Evolutionary conservation across 2,329 filamentous ascomycete genomes (phyloP).

Genomic region (Fusarium hainanense): DNA sequence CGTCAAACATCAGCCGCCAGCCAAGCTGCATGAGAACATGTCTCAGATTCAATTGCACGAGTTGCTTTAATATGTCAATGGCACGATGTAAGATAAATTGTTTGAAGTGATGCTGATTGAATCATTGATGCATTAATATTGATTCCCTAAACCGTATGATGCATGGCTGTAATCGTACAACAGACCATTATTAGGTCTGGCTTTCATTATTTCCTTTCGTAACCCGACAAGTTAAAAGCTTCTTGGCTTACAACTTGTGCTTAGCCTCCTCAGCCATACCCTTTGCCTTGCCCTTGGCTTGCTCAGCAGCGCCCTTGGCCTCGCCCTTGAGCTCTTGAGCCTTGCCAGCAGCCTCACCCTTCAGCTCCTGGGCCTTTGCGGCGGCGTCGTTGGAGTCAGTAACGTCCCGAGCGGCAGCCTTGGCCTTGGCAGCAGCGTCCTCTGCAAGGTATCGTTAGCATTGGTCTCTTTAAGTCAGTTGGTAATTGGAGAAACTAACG

Average conservation of each 20-base stretch:
- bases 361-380: slow-evolving; percentile 51
- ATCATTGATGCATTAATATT: slow-evolving; percentile 29
- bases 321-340: slow-evolving; percentile 55
- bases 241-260: slow-evolving; percentile 33
- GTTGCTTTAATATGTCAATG: neutral
- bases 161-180: slow-evolving; percentile 39
- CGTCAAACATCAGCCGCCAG: neutral
- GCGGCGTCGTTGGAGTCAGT: slow-evolving; percentile 46
- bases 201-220: slow-evolving; percentile 20
- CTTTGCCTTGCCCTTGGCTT: slow-evolving; percentile 51
- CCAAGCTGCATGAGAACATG: neutral
- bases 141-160: slow-evolving; percentile 31
- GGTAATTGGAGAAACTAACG: slow-evolving; percentile 54
- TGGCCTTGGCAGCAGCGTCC: slow-evolving; percentile 59
- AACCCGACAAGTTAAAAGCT: neutral
- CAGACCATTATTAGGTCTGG: slow-evolving; percentile 12
- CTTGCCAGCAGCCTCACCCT: slow-evolving; percentile 58
- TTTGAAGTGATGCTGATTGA: neutral
- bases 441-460: slow-evolving; percentile 45
- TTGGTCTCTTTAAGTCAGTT: neutral
- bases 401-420: slow-evolving; percentile 36
- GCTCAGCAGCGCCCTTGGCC: slow-evolving; percentile 55
- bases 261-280: slow-evolving; percentile 33
- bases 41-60: neutral
- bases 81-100: too few relatives aligned